A percentile compares a stretch with the other conserved stretches of the same genome.
These are phyloP conservation scores for Pseudodiploospora longispora DNA, from an alignment of 2,329 filamentous ascomycete species.

Conservation along the genomic window DNA sequence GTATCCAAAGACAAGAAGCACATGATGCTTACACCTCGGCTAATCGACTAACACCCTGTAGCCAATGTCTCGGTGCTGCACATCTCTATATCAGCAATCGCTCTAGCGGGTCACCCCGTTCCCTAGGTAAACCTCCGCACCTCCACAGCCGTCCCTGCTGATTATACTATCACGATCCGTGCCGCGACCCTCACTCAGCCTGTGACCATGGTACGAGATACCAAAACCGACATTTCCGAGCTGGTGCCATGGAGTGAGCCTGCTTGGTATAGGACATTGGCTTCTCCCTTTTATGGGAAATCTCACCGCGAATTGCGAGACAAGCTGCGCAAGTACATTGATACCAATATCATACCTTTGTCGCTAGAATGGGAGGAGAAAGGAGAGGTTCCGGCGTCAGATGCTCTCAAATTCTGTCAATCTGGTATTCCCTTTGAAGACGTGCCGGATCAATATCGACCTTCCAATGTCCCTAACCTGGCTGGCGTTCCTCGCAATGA, in stretches of 20 bases:
- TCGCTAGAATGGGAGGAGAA: conserved; percentile 57
- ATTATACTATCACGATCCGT: too few relatives aligned
- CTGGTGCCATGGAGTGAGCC: conserved; percentile 19
- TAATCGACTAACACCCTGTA: too few relatives aligned
- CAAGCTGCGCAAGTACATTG: conserved; percentile 49
- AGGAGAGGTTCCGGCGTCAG: conserved; percentile 39
- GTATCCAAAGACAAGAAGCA: too few relatives aligned
- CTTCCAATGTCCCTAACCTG: conserved; percentile 17
- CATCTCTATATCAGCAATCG: too few relatives aligned
- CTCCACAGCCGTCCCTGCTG: too few relatives aligned
- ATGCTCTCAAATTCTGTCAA: conserved; percentile 26
- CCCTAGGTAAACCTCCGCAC: too few relatives aligned
- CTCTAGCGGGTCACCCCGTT: too few relatives aligned
- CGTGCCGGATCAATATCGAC: conserved; percentile 29
- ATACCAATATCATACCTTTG: conserved; percentile 48
- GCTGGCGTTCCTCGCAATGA: conserved; percentile 37
- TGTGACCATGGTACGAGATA: conserved; percentile 1
- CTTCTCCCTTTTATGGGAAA: conserved; percentile 52
- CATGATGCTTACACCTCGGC: too few relatives aligned
- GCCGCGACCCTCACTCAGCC: too few relatives aligned
- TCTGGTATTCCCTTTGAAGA: conserved; percentile 31
- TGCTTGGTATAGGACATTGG: conserved; percentile 18
- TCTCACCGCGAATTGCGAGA: conserved; percentile 52
- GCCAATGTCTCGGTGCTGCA: too few relatives aligned
- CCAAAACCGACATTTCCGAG: conserved; percentile 13